A percentile compares a stretch with the other conserved stretches of the same genome.
Conservation (phyloP, 768 basidiomycete species). For the Mycena metata region DNA sequence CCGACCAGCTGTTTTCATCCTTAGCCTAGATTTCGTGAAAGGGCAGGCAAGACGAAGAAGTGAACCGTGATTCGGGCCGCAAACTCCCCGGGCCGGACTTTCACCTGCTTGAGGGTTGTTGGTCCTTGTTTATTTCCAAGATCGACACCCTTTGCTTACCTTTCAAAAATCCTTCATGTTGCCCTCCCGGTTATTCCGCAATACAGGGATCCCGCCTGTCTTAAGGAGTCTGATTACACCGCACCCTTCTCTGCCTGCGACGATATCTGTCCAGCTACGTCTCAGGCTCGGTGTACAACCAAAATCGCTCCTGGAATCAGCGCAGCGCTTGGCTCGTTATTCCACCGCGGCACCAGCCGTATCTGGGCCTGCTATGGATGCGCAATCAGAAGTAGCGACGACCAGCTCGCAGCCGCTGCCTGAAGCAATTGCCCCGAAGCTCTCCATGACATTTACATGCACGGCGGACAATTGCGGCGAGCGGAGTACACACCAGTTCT, state of each 20-base stretch:
- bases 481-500: conserved; percentile 91
- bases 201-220: conserved; percentile 58
- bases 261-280: conserved; percentile 50
- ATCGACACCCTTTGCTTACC: background rate
- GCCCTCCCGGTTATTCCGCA: conserved; percentile 60
- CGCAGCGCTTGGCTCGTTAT: conserved; percentile 36
- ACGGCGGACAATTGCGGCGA: conserved; percentile 77
- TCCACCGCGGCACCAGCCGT: conserved; percentile 31
- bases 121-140: background rate
- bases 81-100: background rate
- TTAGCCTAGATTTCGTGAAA: no score
- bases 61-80: background rate
- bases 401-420: conserved; percentile 50
- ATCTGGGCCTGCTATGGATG: conserved; percentile 6
- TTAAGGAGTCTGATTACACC: conserved; percentile 57
- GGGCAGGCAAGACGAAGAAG: background rate
- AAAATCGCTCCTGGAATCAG: conserved; percentile 27
- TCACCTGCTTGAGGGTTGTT: background rate
- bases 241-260: conserved; percentile 51
- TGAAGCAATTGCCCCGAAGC: conserved; percentile 66
- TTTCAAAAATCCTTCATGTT: conserved; percentile 51
- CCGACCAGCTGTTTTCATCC: conserved; percentile 65
- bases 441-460: conserved; percentile 90
- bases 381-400: conserved; percentile 14
- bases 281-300: conserved; percentile 34